Conservation (phyloP, 2,329 filamentous ascomycete species). For the Paraphaeosphaeria sporulosa region DNA sequence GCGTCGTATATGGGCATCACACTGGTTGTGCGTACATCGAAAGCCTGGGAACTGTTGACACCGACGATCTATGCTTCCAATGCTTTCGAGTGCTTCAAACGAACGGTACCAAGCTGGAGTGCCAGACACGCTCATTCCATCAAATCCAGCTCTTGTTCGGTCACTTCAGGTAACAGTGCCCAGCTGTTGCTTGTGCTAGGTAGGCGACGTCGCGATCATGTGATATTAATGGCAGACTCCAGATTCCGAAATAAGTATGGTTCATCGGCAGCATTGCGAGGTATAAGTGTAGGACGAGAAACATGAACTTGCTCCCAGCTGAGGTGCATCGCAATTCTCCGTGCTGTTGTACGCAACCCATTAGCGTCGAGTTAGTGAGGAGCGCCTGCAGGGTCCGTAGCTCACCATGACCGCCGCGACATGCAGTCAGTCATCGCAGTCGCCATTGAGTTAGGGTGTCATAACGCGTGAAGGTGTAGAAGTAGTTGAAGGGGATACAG, state of each 20-base stretch:
- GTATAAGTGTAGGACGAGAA: not conserved
- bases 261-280: not conserved
- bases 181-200: not conserved
- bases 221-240: not conserved
- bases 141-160: not conserved
- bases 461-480: not conserved
- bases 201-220: not conserved
- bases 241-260: too few relatives aligned
- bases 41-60: constrained; percentile 33
- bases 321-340: not conserved
- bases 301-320: not conserved
- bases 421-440: not conserved
- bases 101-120: not conserved
- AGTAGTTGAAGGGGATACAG: not conserved
- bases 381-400: not conserved
- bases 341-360: not conserved
- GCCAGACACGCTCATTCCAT: not conserved
- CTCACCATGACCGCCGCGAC: not conserved
- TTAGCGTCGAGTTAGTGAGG: constrained; percentile 4
- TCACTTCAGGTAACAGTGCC: not conserved
- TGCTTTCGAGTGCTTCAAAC: constrained; percentile 34
- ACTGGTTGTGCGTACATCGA: constrained; percentile 35
- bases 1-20: constrained; percentile 25
- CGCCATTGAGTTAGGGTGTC: not conserved
- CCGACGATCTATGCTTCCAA: constrained; percentile 26